Evolutionary conservation across 495 filamentous ascomycete species (phyloP).

Genomic region (Letharia lupina): DNA sequence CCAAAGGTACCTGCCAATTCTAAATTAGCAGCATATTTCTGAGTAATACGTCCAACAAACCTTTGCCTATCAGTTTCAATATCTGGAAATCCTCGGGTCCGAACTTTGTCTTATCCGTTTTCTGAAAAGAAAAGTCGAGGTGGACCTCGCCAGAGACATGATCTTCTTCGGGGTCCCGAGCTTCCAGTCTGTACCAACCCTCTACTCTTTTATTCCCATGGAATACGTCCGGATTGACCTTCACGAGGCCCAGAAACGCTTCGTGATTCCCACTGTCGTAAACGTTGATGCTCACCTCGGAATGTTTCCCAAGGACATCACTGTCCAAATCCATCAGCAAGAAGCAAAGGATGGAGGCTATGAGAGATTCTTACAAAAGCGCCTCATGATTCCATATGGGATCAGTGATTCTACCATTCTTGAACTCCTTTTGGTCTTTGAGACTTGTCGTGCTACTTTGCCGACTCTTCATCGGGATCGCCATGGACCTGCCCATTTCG

Average conservation of each 20-base stretch:
- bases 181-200: constrained; percentile 77
- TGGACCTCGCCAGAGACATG: constrained; percentile 85
- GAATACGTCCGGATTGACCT: constrained; percentile 58
- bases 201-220: constrained; percentile 63
- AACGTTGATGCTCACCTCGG: constrained; percentile 85
- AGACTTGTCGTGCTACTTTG: constrained; percentile 90
- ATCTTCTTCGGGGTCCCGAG: constrained; percentile 54
- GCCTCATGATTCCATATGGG: constrained; percentile 96
- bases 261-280: constrained; percentile 84
- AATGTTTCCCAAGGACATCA: constrained; percentile 88
- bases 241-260: constrained; percentile 84
- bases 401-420: constrained; percentile 62
- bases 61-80: constrained; percentile 92
- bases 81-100: constrained; percentile 97
- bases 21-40: constrained; percentile 10
- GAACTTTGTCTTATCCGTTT: constrained; percentile 84
- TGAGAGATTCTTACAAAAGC: constrained; percentile 56
- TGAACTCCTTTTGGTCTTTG: constrained; percentile 59
- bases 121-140: constrained; percentile 76
- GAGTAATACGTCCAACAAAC: constrained; percentile 27
- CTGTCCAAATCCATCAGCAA: constrained; percentile 37
- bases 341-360: constrained; percentile 4
- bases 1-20: constrained; percentile 66
- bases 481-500: constrained; percentile 74
- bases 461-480: constrained; percentile 90